A percentile compares a stretch with the other conserved stretches of the same genome.
Conservation (phyloP, 1,284 basidiomycete genomes). For the Marasmius fiardii region DNA sequence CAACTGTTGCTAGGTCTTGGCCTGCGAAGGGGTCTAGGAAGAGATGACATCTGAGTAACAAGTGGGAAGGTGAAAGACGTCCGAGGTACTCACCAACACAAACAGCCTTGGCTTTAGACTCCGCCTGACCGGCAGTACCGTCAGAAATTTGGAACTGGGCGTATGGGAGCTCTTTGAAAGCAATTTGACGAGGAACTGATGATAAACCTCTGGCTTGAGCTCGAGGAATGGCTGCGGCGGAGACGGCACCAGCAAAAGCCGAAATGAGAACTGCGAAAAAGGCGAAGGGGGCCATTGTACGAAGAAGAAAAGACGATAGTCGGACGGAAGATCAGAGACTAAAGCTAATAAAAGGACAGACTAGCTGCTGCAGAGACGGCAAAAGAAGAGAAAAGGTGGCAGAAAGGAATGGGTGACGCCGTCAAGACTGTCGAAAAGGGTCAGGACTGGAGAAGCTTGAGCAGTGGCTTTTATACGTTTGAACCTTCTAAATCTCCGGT, state of each 20-base stretch:
- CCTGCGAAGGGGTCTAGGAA: conserved; percentile 32
- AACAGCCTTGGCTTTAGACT: conserved; percentile 38
- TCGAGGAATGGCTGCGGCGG: conserved; percentile 20
- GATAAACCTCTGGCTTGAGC: no score
- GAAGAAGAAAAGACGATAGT: conserved; percentile 2
- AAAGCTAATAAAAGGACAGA: conserved; percentile 16
- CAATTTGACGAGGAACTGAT: conserved; percentile 10
- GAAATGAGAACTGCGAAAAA: conserved; percentile 21
- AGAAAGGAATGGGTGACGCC: conserved; percentile 14
- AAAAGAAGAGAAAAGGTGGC: conserved; percentile 9
- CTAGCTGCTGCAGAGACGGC: conserved; percentile 12
- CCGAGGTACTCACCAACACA: conserved; percentile 28
- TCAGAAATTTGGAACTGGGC: conserved; percentile 45
- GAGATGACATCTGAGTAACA: neutral
- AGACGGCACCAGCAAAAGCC: conserved; percentile 18
- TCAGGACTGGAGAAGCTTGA: conserved; percentile 8
- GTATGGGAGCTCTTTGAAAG: conserved; percentile 30
- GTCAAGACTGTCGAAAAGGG: conserved; percentile 20
- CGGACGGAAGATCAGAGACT: conserved; percentile 5
- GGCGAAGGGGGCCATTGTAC: conserved; percentile 22
- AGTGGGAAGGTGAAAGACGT: neutral
- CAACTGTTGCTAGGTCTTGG: conserved; percentile 31
- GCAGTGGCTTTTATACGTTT: conserved; percentile 11
- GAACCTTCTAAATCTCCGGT: no score
- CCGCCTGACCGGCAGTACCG: conserved; percentile 37